A percentile compares a stretch with the other conserved stretches of the same genome.
phyloP scores from a whole-genome alignment of 352 stramenopile species.

The Globisporangium perplexum region DNA sequence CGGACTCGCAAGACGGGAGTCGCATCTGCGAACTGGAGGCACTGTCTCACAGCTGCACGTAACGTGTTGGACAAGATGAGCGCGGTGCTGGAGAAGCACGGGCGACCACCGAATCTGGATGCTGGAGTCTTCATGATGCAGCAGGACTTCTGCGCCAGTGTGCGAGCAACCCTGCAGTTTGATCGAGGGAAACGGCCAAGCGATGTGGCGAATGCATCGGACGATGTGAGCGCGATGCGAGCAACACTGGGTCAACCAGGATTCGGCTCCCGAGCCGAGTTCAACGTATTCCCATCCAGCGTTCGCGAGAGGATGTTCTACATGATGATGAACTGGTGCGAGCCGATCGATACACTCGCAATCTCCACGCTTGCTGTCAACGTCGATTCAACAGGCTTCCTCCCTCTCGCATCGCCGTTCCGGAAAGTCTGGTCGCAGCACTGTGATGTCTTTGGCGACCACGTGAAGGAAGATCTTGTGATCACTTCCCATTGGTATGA shows the following conservation, averaged over 20 bases:
- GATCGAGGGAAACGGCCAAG: not conserved
- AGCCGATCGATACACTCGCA: conserved; percentile 33
- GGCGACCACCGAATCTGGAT: not conserved
- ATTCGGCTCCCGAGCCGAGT: not conserved
- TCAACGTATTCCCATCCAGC: conserved; percentile 3
- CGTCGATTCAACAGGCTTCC: conserved; percentile 23
- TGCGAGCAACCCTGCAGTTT: conserved; percentile 17
- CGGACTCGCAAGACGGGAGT: not conserved
- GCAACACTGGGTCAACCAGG: not conserved
- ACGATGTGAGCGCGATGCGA: not conserved
- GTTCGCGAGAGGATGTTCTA: conserved; percentile 22
- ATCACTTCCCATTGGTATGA: conserved; percentile 53
- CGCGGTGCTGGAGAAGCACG: conserved; percentile 14
- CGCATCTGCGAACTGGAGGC: conserved; percentile 3
- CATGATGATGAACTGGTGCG: conserved; percentile 36
- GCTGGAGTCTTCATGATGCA: conserved; percentile 43
- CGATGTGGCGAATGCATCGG: no score
- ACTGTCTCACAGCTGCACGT: conserved; percentile 13
- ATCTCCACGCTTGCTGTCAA: conserved; percentile 16
- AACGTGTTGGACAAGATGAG: conserved; percentile 26
- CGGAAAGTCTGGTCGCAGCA: conserved; percentile 33
- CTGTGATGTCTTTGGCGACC: conserved; percentile 37
- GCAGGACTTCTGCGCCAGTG: conserved; percentile 47
- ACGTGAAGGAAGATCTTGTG: conserved; percentile 13
- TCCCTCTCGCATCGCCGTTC: conserved; percentile 16